Percentiles rank a stretch among this genome's conserved stretches.
phyloP scores from a whole-genome alignment of 352 stramenopile species.

The Globisporangium perplexum region DNA sequence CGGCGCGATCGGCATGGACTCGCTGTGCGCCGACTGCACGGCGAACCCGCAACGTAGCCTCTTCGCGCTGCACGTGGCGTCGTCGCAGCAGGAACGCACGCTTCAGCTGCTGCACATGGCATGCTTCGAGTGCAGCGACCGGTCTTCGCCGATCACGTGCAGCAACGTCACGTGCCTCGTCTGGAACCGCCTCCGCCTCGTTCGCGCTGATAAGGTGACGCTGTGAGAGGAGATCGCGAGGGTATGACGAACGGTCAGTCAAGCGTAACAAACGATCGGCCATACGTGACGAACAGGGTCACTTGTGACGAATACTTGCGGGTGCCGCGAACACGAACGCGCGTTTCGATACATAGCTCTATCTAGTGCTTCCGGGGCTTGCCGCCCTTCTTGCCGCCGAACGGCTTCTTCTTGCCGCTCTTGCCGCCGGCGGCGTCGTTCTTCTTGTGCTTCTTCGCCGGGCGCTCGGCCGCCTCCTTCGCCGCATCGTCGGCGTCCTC shows the following conservation, averaged over 20 bases:
- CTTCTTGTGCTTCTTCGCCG: conserved; percentile 40
- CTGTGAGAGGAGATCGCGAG: conserved; percentile 17
- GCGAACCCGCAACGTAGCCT: conserved; percentile 59
- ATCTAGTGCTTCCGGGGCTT: conserved; percentile 48
- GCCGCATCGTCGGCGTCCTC: conserved; percentile 24
- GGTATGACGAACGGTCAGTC: neutral
- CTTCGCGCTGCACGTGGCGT: conserved; percentile 45
- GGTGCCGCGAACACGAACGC: neutral
- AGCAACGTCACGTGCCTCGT: conserved; percentile 52
- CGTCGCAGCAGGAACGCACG: conserved; percentile 33
- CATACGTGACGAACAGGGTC: too few relatives aligned
- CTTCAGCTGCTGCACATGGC: conserved; percentile 27
- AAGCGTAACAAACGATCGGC: neutral
- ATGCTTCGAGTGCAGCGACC: conserved; percentile 49
- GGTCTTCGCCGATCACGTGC: conserved; percentile 38
- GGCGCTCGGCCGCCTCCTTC: conserved; percentile 23
- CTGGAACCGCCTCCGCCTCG: conserved; percentile 58
- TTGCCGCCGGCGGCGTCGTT: conserved; percentile 13
- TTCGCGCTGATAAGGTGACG: conserved; percentile 28
- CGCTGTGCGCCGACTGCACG: conserved; percentile 48
- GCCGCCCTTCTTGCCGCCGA: conserved; percentile 14
- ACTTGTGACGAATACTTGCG: too few relatives aligned
- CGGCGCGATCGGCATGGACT: conserved; percentile 44
- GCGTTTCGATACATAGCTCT: neutral
- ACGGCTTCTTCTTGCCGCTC: conserved; percentile 13